phyloP scores from a whole-genome alignment of 208 protist species.

The Trichomonas vaginalis region DNA sequence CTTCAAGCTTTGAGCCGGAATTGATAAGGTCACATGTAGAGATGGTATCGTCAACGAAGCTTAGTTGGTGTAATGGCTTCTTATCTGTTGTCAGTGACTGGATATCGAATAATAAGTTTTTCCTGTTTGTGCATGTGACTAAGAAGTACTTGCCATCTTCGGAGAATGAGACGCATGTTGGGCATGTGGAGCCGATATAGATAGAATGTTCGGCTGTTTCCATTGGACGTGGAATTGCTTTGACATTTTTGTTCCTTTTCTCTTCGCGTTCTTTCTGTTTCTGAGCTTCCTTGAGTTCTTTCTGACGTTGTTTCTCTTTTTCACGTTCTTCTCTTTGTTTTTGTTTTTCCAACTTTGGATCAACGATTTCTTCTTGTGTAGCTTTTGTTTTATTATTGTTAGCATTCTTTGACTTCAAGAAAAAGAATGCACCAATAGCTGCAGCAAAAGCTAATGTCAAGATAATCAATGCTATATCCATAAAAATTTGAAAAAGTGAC shows the following conservation, averaged over 20 bases:
- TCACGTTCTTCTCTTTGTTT: neutral
- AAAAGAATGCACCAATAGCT: neutral
- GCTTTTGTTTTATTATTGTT: neutral
- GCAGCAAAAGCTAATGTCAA: neutral
- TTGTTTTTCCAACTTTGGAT: neutral
- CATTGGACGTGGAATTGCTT: neutral
- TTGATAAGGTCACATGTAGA: neutral
- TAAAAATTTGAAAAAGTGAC: no score
- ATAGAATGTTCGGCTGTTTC: neutral
- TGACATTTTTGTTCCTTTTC: neutral
- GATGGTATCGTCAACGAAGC: neutral
- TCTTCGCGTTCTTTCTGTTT: neutral
- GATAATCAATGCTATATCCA: neutral
- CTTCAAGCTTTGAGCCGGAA: neutral
- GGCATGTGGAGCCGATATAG: neutral
- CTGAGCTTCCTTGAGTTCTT: neutral
- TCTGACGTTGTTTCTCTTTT: neutral
- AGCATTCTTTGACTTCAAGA: neutral
- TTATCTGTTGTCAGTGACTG: neutral
- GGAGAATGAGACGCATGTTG: neutral
- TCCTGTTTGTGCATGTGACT: neutral
- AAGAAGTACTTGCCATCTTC: neutral
- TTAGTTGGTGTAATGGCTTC: neutral
- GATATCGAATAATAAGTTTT: neutral
- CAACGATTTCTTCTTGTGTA: neutral